These are phyloP conservation scores for Yamagishiella unicocca DNA, from an alignment of 139 green algal genomes.

Conservation along the genomic window DNA sequence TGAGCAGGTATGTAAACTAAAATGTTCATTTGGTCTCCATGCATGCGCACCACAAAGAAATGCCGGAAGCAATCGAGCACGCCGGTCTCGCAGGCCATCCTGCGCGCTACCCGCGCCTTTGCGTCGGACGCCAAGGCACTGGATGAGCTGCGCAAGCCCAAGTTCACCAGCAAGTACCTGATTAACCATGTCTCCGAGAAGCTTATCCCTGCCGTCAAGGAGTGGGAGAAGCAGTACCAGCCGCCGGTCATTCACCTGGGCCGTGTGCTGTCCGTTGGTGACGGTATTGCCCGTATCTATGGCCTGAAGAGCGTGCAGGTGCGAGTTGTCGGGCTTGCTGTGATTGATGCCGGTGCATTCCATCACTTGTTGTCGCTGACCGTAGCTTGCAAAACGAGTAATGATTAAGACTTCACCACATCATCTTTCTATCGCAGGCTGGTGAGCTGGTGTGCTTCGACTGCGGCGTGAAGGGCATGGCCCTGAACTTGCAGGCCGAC, in stretches of 20 bases:
- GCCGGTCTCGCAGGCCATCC: slow-evolving; percentile 14
- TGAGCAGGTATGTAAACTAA: slow-evolving; percentile 19
- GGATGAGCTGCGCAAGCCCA: slow-evolving; percentile 71
- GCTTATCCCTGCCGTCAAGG: slow-evolving; percentile 70
- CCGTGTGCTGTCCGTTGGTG: slow-evolving; percentile 89
- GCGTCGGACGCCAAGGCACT: slow-evolving; percentile 63
- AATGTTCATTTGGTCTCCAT: neutral
- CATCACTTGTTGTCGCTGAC: neutral
- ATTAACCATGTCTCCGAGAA: slow-evolving; percentile 75
- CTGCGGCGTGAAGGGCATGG: slow-evolving; percentile 90
- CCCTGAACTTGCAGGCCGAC: slow-evolving; percentile 92
- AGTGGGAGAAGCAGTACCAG: slow-evolving; percentile 80
- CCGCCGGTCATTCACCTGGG: slow-evolving; percentile 81
- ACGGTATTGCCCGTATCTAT: slow-evolving; percentile 94
- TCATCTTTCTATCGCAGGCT: slow-evolving; percentile 58
- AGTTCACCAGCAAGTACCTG: slow-evolving; percentile 79
- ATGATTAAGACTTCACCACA: no score
- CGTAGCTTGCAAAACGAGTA: neutral
- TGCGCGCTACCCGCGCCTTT: slow-evolving; percentile 35
- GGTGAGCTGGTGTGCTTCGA: slow-evolving; percentile 95
- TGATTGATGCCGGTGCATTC: no score
- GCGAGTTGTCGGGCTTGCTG: neutral
- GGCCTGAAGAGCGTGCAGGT: slow-evolving; percentile 88
- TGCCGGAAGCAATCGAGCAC: slow-evolving; percentile 27
- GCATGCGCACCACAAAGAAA: neutral